Evolutionary conservation across 805 yeast species (phyloP), one percentile per base, ranked within the genome.

Genomic region (Candida gorgasii): DNA sequence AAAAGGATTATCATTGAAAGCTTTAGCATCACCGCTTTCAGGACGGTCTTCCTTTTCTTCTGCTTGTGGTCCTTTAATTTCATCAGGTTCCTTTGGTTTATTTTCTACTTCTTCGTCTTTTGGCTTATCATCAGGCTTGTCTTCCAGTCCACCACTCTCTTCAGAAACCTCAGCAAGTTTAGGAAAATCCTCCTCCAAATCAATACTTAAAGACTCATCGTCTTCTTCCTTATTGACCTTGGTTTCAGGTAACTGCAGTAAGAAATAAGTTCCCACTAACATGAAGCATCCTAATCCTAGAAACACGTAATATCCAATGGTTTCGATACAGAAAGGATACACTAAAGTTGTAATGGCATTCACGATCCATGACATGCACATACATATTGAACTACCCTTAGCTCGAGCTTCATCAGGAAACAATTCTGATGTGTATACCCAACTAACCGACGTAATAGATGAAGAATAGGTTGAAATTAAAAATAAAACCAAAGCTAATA

Each of bases 381-480:
- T 69, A 35, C 77, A 69, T 4, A 76, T 47, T 0, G 79, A 62
- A 18, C 71, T 57, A 0, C 79, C 80, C 48, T 73, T 75, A 0
- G 74, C 59, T 46, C 77, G 70, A 1, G 75, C 70, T 19, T 59
- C 58, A 1, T 57, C 57, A 0, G 78, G 77, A 32, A 79, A 67
- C 4, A 76, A 56, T 49, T 79, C 84, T 38, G 72, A 67, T 4
- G 76, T 66, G 50, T 75, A 78, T 15, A 78, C 54, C 76, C 76
- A 71, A 24, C 79, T 68, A 3, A 69, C 69, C 32, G 79, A 67
- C 0, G 73, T 59, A 11, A 79, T 57, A 1, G 78, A 65, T 1
- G 77, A 54, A 0, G 80, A 65, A 52, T 70, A 73, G 0, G 77
- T 60, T 2, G 79, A 72, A 18, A 73, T 72, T 36, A 73, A 59